Conservation (phyloP, 805 yeast species). For the Cyberlindnera xylosilytica region DNA sequence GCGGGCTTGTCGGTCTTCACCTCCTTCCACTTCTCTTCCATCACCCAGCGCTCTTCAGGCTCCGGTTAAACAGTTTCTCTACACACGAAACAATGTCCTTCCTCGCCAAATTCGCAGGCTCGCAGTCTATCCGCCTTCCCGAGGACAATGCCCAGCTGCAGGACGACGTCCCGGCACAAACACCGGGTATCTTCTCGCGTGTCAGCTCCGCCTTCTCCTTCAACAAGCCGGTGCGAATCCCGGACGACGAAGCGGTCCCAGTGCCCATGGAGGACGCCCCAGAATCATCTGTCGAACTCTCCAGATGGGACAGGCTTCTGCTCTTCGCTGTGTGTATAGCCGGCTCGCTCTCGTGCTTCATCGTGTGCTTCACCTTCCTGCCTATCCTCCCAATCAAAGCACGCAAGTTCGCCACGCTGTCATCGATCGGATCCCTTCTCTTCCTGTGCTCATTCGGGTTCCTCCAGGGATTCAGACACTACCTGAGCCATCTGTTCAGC, state of each 20-base stretch:
- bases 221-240: background rate
- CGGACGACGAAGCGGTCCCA: conserved; percentile 4
- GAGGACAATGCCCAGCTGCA: conserved; percentile 9
- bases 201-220: conserved; percentile 2
- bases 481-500: conserved; percentile 15
- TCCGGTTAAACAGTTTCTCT: no score
- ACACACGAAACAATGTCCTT: conserved; percentile 10
- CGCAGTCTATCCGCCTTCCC: conserved; percentile 16
- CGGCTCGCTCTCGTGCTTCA: conserved; percentile 20
- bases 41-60: no score
- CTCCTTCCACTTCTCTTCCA: no score
- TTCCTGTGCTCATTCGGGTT: conserved; percentile 18
- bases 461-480: conserved; percentile 13
- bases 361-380: conserved; percentile 17
- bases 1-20: conserved; percentile 1
- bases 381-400: conserved; percentile 21
- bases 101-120: conserved; percentile 6
- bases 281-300: conserved; percentile 8
- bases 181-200: conserved; percentile 8
- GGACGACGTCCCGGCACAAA: background rate
- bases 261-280: conserved; percentile 4
- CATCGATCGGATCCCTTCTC: conserved; percentile 19
- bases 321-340: conserved; percentile 22
- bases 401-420: conserved; percentile 18
- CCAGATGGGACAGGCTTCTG: conserved; percentile 19